Conservation (phyloP, 768 basidiomycete genomes). For the Amanita molliuscula region DNA sequence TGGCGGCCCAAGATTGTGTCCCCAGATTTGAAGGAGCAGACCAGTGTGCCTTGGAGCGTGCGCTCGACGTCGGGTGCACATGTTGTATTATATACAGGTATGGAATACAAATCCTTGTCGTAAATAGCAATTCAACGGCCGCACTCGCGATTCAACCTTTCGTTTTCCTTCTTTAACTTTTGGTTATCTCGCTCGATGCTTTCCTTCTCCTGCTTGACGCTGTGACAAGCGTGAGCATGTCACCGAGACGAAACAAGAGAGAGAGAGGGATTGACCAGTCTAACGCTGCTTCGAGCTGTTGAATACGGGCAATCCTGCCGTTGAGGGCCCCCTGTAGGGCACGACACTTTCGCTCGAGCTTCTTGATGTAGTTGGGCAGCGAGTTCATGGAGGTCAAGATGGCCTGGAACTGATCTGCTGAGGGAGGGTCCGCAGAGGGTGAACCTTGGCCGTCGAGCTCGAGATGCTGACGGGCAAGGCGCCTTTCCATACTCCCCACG, state of each 20-base stretch:
- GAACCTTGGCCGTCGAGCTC: background rate
- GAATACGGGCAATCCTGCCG: background rate
- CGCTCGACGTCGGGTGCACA: too few relatives aligned
- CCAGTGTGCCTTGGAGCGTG: too few relatives aligned
- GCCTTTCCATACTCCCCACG: background rate
- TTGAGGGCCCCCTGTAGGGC: slow-evolving; percentile 12
- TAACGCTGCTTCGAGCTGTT: slow-evolving; percentile 5
- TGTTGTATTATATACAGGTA: too few relatives aligned
- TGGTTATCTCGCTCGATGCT: background rate
- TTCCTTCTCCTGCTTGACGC: background rate
- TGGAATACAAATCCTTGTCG: too few relatives aligned
- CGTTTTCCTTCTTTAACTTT: background rate
- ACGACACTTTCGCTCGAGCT: slow-evolving; percentile 13
- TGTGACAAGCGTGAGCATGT: background rate
- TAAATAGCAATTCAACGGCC: background rate
- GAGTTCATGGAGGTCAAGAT: slow-evolving; percentile 7
- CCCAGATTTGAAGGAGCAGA: too few relatives aligned
- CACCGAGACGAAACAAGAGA: slow-evolving; percentile 8
- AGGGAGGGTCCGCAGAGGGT: background rate
- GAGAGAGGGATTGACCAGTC: slow-evolving; percentile 8
- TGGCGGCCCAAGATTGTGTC: background rate
- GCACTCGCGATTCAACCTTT: background rate
- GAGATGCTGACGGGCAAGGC: background rate
- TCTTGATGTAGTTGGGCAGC: slow-evolving; percentile 12
- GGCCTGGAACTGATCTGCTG: slow-evolving; percentile 8